Evolutionary conservation across 257 asterid genomes (phyloP).

Genomic region (Nicotiana paniculata): DNA sequence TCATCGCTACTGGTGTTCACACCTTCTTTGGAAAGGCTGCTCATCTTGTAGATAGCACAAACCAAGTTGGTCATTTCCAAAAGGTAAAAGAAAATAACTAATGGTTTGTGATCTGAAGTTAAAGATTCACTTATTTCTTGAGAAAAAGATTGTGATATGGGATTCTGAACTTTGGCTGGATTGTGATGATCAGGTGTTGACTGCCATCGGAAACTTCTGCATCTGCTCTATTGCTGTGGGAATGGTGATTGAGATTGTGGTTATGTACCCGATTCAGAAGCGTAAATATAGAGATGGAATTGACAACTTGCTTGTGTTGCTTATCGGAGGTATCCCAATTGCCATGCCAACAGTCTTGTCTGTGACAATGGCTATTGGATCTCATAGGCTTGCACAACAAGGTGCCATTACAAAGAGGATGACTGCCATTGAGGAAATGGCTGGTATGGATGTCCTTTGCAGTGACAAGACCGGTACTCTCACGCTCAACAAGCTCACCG

Average conservation of each 20-base stretch:
- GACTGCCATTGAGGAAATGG: conserved; percentile 99
- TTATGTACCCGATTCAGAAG: conserved; percentile 74
- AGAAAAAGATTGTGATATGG: background rate
- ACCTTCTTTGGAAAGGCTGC: conserved; percentile 98
- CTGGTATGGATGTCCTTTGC: conserved; percentile 94
- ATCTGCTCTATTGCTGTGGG: conserved; percentile 82
- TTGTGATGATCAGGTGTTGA: conserved; percentile 48
- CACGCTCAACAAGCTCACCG: conserved; percentile 86
- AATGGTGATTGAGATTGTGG: conserved; percentile 62
- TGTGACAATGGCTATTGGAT: conserved; percentile 96
- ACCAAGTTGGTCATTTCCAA: conserved; percentile 91
- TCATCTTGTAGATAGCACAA: conserved; percentile 91
- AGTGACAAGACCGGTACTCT: conserved; percentile 94
- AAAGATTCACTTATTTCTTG: background rate
- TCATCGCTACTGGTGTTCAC: conserved; percentile 92
- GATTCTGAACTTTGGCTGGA: background rate
- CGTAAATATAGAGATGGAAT: conserved; percentile 77
- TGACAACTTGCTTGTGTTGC: conserved; percentile 75
- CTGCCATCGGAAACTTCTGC: conserved; percentile 89
- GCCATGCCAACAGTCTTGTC: conserved; percentile 96
- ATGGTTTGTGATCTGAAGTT: background rate
- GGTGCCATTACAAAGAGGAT: conserved; percentile 97
- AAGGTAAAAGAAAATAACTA: conserved; percentile 27
- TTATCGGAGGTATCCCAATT: conserved; percentile 90
- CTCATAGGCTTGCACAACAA: conserved; percentile 80